A percentile compares a stretch with the other conserved stretches of the same genome.
Evolutionary conservation across 192 early-diverging fungal genomes (phyloP).

Genomic region (Endogone sp.): DNA sequence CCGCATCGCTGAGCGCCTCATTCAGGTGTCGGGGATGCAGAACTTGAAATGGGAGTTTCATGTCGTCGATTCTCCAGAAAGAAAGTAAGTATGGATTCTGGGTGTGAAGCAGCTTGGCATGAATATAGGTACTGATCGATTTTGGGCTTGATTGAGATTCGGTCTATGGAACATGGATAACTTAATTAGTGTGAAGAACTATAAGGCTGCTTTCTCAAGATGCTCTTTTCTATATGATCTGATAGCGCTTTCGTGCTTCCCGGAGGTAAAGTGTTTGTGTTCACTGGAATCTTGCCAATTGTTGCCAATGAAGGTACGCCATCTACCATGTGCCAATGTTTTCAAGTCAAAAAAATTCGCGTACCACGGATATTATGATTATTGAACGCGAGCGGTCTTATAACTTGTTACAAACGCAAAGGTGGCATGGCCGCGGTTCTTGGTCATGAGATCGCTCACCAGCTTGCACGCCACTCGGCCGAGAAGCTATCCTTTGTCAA

Average conservation of each 20-base stretch:
- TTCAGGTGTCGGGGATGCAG: constrained; percentile 65
- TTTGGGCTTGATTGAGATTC: neutral
- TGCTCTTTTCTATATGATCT: too few relatives aligned
- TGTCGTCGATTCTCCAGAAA: constrained; percentile 77
- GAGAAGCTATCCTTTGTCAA: constrained; percentile 82
- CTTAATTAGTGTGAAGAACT: neutral
- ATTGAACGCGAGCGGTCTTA: neutral
- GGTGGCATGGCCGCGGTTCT: constrained; percentile 91
- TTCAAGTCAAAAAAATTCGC: too few relatives aligned
- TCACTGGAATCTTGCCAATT: constrained; percentile 87
- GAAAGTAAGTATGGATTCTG: constrained; percentile 48
- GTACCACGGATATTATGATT: too few relatives aligned
- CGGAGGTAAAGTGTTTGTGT: constrained; percentile 96
- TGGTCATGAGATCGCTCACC: constrained; percentile 94
- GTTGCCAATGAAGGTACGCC: constrained; percentile 57
- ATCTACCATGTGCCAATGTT: neutral
- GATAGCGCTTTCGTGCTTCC: constrained; percentile 86
- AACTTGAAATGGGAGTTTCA: constrained; percentile 88
- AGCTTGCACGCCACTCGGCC: constrained; percentile 84
- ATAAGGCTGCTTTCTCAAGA: neutral
- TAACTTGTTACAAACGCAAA: neutral
- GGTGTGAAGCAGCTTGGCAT: too few relatives aligned
- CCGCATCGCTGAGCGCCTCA: constrained; percentile 64
- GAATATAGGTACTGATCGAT: too few relatives aligned
- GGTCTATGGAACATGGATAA: neutral